phyloP scores from a whole-genome alignment of 2,329 filamentous ascomycete species.

The Talaromyces sp. region DNA sequence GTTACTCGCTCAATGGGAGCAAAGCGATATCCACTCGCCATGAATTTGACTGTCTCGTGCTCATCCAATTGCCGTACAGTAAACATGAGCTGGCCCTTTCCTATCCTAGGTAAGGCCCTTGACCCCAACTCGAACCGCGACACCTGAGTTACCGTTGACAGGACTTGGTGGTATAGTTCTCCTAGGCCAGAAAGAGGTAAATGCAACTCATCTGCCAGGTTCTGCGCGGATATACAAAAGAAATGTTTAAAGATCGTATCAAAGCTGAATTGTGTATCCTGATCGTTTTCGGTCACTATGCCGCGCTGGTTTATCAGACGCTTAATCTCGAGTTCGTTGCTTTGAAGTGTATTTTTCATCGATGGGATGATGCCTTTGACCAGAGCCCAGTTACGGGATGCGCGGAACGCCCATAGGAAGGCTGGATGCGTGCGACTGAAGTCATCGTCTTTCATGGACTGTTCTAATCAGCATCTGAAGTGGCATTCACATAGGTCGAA shows the following conservation, averaged over 20 bases:
- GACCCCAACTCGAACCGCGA: slow-evolving; percentile 23
- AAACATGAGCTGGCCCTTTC: slow-evolving; percentile 76
- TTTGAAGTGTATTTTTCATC: slow-evolving; percentile 69
- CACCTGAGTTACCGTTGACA: slow-evolving; percentile 57
- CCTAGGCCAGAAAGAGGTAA: slow-evolving; percentile 63
- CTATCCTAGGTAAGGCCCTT: slow-evolving; percentile 35
- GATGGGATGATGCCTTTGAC: slow-evolving; percentile 65
- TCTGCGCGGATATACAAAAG: slow-evolving; percentile 74
- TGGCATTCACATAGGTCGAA: neutral
- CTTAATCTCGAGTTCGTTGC: slow-evolving; percentile 46
- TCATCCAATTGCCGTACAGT: slow-evolving; percentile 63
- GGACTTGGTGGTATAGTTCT: slow-evolving; percentile 70
- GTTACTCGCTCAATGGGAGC: slow-evolving; percentile 66
- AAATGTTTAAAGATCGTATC: slow-evolving; percentile 75
- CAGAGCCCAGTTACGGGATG: slow-evolving; percentile 71
- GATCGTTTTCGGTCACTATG: slow-evolving; percentile 37
- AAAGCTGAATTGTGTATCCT: slow-evolving; percentile 64
- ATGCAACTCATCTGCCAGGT: slow-evolving; percentile 66
- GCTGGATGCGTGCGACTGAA: slow-evolving; percentile 74
- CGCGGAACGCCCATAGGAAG: slow-evolving; percentile 84
- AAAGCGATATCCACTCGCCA: slow-evolving; percentile 74
- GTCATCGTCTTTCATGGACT: slow-evolving; percentile 64
- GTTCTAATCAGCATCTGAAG: slow-evolving; percentile 24
- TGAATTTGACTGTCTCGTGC: slow-evolving; percentile 60
- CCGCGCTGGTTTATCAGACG: slow-evolving; percentile 49